Evolutionary conservation across 345 rosid genomes (phyloP).

Genomic region (Excoecaria cochinchinensis): DNA sequence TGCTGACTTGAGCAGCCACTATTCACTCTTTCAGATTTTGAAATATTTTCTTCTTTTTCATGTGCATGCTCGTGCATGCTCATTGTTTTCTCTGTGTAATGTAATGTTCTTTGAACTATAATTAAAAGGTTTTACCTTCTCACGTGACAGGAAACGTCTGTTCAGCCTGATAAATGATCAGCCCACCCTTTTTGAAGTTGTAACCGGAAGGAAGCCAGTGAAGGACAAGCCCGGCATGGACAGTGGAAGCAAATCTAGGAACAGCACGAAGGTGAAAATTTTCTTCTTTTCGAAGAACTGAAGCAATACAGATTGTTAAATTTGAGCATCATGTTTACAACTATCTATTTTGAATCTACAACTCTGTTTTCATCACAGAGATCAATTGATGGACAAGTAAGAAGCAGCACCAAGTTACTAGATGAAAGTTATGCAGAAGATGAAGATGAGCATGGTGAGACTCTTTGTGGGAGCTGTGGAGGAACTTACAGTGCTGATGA

Average conservation of each 20-base stretch:
- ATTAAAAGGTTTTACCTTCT: not conserved
- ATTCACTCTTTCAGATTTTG: not conserved
- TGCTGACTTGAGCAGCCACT: not conserved
- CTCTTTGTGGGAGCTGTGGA: constrained; percentile 82
- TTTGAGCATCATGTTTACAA: not conserved
- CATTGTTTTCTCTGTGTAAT: not conserved
- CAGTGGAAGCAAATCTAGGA: constrained; percentile 68
- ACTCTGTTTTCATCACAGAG: constrained; percentile 39
- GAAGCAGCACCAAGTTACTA: constrained; percentile 46
- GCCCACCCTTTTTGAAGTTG: constrained; percentile 69
- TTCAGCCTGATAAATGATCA: constrained; percentile 72
- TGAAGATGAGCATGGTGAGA: constrained; percentile 85
- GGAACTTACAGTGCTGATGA: constrained; percentile 71
- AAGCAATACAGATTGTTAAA: not conserved
- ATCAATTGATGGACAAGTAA: constrained; percentile 57
- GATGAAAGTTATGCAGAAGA: constrained; percentile 67
- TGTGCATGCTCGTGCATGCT: not conserved
- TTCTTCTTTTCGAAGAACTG: not conserved
- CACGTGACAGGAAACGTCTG: constrained; percentile 55
- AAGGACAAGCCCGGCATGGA: constrained; percentile 61
- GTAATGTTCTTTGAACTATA: not conserved
- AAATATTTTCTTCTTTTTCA: not conserved
- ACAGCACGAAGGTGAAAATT: constrained; percentile 58
- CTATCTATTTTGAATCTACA: not conserved
- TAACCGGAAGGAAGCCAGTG: constrained; percentile 52